Evolutionary conservation across 2,329 filamentous ascomycete genomes (phyloP).

Genomic region (Aspergillus fijiensis): DNA sequence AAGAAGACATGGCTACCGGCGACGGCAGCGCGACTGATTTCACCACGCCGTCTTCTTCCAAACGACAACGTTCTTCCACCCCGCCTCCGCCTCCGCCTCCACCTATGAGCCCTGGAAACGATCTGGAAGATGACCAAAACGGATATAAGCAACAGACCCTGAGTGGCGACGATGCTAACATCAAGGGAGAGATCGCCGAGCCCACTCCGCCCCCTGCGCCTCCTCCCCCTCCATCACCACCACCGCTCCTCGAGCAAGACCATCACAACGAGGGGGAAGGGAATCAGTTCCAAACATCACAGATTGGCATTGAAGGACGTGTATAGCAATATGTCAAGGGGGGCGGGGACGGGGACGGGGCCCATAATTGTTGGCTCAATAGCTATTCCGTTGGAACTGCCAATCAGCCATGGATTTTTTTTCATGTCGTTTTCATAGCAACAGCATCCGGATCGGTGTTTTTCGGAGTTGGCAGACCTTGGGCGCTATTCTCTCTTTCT

Average conservation of each 20-base stretch:
- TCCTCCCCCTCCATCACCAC: constrained; percentile 33
- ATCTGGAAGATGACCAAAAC: constrained; percentile 6
- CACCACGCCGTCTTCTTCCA: constrained; percentile 51
- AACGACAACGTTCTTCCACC: constrained; percentile 53
- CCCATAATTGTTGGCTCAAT: neutral
- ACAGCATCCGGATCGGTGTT: constrained; percentile 16
- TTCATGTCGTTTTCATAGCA: neutral
- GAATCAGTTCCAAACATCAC: constrained; percentile 17
- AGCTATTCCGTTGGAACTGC: neutral
- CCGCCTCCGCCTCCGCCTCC: constrained; percentile 39
- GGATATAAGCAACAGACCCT: constrained; percentile 17
- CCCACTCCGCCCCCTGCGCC: constrained; percentile 21
- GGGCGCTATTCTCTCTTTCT: neutral
- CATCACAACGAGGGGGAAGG: constrained; percentile 5
- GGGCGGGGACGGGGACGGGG: neutral
- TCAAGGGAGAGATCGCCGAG: constrained; percentile 19
- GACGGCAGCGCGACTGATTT: constrained; percentile 34
- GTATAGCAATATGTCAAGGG: constrained; percentile 15
- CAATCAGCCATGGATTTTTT: neutral
- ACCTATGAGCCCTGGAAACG: constrained; percentile 23
- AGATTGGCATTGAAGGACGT: constrained; percentile 27
- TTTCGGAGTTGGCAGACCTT: constrained; percentile 7
- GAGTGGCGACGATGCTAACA: constrained; percentile 23
- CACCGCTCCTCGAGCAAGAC: constrained; percentile 31
- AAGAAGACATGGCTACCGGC: constrained; percentile 41